Conservation (phyloP, 2,329 filamentous ascomycete genomes). For the Trichoderma sp. region DNA sequence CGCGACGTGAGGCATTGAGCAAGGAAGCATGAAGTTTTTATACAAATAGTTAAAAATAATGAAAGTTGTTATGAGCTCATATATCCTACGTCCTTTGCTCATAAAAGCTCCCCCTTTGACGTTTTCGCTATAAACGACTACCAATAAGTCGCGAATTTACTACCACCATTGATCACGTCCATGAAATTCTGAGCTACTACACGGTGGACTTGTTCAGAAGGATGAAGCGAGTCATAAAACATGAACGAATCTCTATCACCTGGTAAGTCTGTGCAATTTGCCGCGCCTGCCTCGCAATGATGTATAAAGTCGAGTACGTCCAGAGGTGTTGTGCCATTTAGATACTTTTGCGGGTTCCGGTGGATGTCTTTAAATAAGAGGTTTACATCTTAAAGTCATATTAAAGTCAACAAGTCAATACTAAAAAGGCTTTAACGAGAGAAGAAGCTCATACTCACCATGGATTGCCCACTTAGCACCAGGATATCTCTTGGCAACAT, state of each 20-base stretch:
- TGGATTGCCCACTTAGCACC: not conserved
- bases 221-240: not conserved
- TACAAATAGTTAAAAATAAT: not conserved
- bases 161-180: not conserved
- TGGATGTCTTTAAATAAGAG: not conserved
- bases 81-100: too few species aligned
- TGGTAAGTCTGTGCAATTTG: not conserved
- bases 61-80: not conserved
- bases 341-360: not conserved
- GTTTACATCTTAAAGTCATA: not conserved
- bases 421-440: not conserved
- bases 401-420: not conserved
- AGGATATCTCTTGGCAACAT: not conserved
- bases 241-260: not conserved
- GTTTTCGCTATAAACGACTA: not conserved
- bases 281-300: not conserved
- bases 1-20: conserved; percentile 20
- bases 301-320: not conserved
- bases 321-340: not conserved
- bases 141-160: not conserved
- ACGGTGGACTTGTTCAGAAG: not conserved
- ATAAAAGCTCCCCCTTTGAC: too few species aligned
- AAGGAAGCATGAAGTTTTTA: not conserved
- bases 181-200: not conserved
- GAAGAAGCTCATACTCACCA: not conserved